Evolutionary conservation across 2,329 filamentous ascomycete species (phyloP).

Genomic region (Penicillium sp.): DNA sequence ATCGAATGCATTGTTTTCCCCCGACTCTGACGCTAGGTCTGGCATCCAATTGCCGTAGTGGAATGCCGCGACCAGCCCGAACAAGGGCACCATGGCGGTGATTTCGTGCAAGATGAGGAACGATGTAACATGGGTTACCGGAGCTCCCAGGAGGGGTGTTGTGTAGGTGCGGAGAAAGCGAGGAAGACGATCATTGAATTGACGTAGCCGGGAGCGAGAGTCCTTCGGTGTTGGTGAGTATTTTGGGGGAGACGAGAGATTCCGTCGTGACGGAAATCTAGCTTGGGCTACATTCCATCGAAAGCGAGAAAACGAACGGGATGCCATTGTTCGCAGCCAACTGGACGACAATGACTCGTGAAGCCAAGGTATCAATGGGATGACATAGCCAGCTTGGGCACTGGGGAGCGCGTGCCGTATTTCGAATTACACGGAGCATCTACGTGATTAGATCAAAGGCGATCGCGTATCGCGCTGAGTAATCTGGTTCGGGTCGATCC

Average conservation of each 20-base stretch:
- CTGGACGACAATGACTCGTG: neutral
- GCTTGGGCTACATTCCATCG: constrained; percentile 12
- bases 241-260: constrained; percentile 23
- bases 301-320: constrained; percentile 13
- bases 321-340: neutral
- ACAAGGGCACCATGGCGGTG: constrained; percentile 77
- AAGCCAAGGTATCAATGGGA: neutral
- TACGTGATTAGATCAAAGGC: neutral
- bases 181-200: constrained; percentile 56
- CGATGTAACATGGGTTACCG: constrained; percentile 76
- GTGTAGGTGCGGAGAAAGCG: constrained; percentile 68
- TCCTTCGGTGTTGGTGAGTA: constrained; percentile 21
- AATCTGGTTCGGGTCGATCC: constrained; percentile 9
- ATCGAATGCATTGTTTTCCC: constrained; percentile 35
- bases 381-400: constrained; percentile 10
- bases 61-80: constrained; percentile 73
- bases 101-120: constrained; percentile 91
- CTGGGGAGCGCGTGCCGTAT: constrained; percentile 1
- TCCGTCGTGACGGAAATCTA: constrained; percentile 15
- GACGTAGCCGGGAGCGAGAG: constrained; percentile 33
- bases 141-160: constrained; percentile 68
- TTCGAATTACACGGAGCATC: neutral
- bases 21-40: constrained; percentile 37
- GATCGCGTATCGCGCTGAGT: constrained; percentile 14
- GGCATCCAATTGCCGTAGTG: constrained; percentile 78